These are phyloP conservation scores for Melocanna baccifera DNA, from an alignment of 176 grass and related monocot species.

Conservation along the genomic window DNA sequence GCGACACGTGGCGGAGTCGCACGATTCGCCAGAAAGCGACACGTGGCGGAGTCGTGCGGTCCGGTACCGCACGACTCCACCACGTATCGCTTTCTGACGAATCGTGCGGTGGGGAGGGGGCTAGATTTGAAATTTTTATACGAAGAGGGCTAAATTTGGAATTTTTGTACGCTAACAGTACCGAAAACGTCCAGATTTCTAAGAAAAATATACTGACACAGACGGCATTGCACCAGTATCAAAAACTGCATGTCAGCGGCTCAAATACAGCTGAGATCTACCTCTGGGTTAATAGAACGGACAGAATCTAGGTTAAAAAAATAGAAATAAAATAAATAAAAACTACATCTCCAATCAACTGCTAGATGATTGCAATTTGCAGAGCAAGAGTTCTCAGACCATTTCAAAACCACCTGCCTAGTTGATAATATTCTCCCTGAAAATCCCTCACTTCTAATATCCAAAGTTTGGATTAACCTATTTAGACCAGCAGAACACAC, in stretches of 20 bases:
- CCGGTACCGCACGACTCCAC: too few relatives aligned
- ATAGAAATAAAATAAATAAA: too few relatives aligned
- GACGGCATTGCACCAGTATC: not conserved
- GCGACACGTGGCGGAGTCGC: too few relatives aligned
- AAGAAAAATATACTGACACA: not conserved
- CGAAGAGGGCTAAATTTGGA: too few relatives aligned
- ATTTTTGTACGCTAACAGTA: too few relatives aligned
- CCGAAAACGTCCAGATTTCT: too few relatives aligned
- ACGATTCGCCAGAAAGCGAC: too few relatives aligned
- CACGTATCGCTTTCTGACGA: too few relatives aligned
- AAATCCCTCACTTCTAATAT: not conserved
- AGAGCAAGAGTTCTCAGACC: not conserved
- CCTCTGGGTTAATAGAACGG: not conserved
- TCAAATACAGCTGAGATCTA: conserved; percentile 19
- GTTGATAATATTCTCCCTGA: not conserved
- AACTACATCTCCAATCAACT: not conserved
- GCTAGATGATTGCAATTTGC: not conserved
- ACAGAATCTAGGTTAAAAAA: not conserved
- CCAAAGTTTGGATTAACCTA: not conserved
- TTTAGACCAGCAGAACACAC: not conserved
- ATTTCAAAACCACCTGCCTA: not conserved
- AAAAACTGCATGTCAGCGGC: not conserved
- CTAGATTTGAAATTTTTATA: too few relatives aligned
- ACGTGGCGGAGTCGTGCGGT: too few relatives aligned
- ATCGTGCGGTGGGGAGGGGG: too few relatives aligned